Evolutionary conservation across 352 stramenopile species (phyloP).

Genomic region (Chrysophaeum taylorii): DNA sequence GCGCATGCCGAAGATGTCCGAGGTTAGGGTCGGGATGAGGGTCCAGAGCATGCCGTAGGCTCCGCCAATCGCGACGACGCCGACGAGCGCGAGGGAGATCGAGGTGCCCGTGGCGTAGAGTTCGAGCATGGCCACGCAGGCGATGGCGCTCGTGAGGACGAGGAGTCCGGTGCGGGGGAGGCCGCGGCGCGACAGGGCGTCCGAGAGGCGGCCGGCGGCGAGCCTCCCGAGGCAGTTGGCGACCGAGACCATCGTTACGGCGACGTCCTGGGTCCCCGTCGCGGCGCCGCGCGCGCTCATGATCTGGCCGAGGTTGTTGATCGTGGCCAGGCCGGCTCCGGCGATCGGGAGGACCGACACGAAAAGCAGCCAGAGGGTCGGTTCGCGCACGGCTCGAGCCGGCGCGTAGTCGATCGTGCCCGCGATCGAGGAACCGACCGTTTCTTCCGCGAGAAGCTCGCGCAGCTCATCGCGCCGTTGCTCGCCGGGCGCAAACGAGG

Average conservation of each 20-base stretch:
- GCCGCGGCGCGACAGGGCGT: neutral
- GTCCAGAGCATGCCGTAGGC: conserved; percentile 5
- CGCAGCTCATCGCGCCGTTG: neutral
- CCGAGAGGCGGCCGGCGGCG: neutral
- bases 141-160: neutral
- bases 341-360: neutral
- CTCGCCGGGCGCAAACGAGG: neutral
- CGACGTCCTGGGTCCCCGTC: neutral
- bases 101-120: neutral
- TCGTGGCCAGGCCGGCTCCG: neutral
- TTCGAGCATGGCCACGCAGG: neutral
- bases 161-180: neutral
- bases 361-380: neutral
- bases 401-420: neutral
- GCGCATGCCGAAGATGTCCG: neutral
- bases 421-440: neutral
- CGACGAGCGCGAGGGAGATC: neutral
- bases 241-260: neutral
- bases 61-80: neutral
- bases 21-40: conserved; percentile 1
- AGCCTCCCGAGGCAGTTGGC: conserved; percentile 9
- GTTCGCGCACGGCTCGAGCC: neutral
- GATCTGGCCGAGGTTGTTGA: conserved; percentile 13
- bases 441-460: neutral
- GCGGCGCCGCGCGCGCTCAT: neutral